Conservation (phyloP, 371 early-diverging fungal genomes). For the Lichtheimia ramosa region DNA sequence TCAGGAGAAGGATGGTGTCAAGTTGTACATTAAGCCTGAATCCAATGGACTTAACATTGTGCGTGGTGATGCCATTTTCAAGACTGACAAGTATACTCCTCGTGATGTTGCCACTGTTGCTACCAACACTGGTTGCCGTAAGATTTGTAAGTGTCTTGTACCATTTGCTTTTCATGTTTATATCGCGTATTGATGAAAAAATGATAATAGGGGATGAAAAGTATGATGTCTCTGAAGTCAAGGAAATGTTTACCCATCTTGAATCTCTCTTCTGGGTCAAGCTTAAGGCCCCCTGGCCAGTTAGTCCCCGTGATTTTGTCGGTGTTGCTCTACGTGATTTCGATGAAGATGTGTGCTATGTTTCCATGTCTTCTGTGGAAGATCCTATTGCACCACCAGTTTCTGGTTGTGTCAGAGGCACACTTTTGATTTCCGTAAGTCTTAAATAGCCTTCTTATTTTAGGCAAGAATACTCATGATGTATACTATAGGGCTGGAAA, state of each 20-base stretch:
- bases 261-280: slow-evolving; percentile 46
- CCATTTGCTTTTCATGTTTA: not conserved
- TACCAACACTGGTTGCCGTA: slow-evolving; percentile 16
- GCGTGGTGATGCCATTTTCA: slow-evolving; percentile 19
- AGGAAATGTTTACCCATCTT: slow-evolving; percentile 24
- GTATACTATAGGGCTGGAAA: slow-evolving; percentile 37
- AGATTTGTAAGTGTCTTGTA: slow-evolving; percentile 18
- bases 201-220: slow-evolving; percentile 45
- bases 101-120: slow-evolving; percentile 20
- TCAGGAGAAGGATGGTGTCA: slow-evolving; percentile 23
- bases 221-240: slow-evolving; percentile 40
- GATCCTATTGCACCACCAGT: slow-evolving; percentile 15
- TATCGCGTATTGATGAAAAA: too few relatives aligned
- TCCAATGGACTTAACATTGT: slow-evolving; percentile 10
- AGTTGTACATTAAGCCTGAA: slow-evolving; percentile 18
- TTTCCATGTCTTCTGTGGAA: slow-evolving; percentile 36
- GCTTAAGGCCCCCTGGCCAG: slow-evolving; percentile 48
- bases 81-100: slow-evolving; percentile 16
- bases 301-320: slow-evolving; percentile 26
- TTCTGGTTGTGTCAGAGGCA: slow-evolving; percentile 36
- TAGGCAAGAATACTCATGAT: not conserved
- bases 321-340: slow-evolving; percentile 16
- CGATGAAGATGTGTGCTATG: slow-evolving; percentile 18
- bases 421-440: slow-evolving; percentile 30
- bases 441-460: not conserved